Evolutionary conservation across 441 rosid species (phyloP), one percentile per base, ranked within the genome.

Genomic region (Dalechampia spathulata): DNA sequence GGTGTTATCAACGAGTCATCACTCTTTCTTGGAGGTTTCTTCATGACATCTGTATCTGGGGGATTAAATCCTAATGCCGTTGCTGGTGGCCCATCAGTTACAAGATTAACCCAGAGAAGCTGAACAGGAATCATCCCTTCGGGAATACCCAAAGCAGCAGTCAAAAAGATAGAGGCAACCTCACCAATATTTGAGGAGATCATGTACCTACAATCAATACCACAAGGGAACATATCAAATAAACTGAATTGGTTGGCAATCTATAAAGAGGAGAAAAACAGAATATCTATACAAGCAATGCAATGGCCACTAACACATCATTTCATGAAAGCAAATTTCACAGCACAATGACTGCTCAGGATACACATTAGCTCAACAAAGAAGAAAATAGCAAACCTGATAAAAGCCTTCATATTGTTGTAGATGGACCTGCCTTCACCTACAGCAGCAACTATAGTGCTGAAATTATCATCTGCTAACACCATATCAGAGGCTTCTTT

Each of bases 401-500:
- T 90, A 61, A 90, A 90, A 22, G 98, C 96, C 77, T 90, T 90
- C 98, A 87, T 90, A 68, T 90, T 90, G 69, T 87, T 21, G 56
- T 90, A 87, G 68, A 90, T 90, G 47, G 95, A 87, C 70, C 98
- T 79, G 58, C 96, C 98, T 75, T 90, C 98, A 62, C 96, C 98
- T 66, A 90, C 90, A 55, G 93, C 98, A 49, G 95, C 85, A 69
- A 90, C 98, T 44, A 90, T 90, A n/a, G 96, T 85, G 75, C 88
- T 75, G 57, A 90, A 90, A 66, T 90, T 87, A 76, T 90, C 98
- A 79, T 90, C 95, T 30, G 98, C 96, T 57, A 90, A 60, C 64
- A 90, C 98, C 98, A 90, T 90, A 75, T 87, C 96, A 28, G 98
- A 78, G 14, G 98, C 98, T 72, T 91, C 98, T 69, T 91, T 88